These are phyloP conservation scores for Prunella vulgaris DNA, from an alignment of 257 asterid species.

Conservation along the genomic window DNA sequence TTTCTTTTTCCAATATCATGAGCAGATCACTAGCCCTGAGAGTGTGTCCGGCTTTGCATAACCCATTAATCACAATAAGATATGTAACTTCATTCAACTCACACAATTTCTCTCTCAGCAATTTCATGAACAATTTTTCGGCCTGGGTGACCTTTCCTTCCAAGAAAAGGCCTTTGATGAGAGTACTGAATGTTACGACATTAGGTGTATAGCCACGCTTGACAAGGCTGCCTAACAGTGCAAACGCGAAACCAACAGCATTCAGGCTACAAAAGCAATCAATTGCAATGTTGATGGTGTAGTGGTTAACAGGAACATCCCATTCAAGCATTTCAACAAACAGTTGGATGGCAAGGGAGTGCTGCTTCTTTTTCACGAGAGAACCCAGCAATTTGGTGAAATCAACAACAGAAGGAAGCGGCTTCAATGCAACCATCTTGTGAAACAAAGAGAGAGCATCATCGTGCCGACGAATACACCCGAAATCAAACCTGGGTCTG, in stretches of 20 bases:
- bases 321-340: constrained; percentile 19
- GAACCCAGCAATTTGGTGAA: not conserved
- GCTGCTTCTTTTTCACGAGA: constrained; percentile 12
- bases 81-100: not conserved
- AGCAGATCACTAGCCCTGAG: not conserved
- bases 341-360: not conserved
- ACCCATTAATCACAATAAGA: not conserved
- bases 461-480: not conserved
- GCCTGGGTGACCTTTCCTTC: not conserved
- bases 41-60: not conserved
- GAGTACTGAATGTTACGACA: not conserved
- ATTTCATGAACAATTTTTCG: not conserved
- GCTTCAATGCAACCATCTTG: constrained; percentile 4
- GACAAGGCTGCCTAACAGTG: not conserved
- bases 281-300: not conserved
- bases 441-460: not conserved
- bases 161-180: no score
- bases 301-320: not conserved
- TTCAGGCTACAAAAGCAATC: not conserved
- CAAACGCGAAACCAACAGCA: not conserved
- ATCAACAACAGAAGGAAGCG: constrained; percentile 6
- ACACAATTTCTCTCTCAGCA: no score
- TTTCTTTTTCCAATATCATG: not conserved
- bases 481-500: not conserved
- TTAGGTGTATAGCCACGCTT: not conserved